A percentile compares a stretch with the other conserved stretches of the same genome.
Evolutionary conservation across 169 alveolate genomes (phyloP).

Genomic region (Toxoplasma gondii): DNA sequence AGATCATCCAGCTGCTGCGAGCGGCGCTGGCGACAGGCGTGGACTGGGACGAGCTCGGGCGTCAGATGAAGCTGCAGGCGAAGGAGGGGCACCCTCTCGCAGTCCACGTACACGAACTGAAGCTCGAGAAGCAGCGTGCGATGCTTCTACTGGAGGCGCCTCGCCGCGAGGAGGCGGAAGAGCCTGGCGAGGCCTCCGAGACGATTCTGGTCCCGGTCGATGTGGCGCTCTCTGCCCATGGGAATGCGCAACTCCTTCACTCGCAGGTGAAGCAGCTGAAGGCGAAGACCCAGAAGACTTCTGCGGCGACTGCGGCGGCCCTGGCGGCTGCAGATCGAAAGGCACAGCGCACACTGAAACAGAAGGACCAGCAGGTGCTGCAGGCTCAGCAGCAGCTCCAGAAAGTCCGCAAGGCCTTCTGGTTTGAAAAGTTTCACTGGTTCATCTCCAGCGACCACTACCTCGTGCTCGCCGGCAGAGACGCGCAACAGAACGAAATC

Average conservation of each 20-base stretch:
- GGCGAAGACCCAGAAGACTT: slow-evolving; percentile 27
- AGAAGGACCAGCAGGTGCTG: slow-evolving; percentile 56
- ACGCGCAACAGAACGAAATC: slow-evolving; percentile 95
- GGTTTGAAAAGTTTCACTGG: slow-evolving; percentile 99
- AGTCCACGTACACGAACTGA: slow-evolving; percentile 65
- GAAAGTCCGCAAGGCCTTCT: slow-evolving; percentile 84
- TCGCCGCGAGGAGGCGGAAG: neutral
- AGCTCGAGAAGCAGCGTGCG: slow-evolving; percentile 46
- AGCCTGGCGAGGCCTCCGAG: neutral
- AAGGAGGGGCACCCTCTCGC: slow-evolving; percentile 73
- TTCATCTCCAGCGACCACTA: slow-evolving; percentile 90
- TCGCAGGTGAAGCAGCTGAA: slow-evolving; percentile 58
- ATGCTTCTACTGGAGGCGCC: slow-evolving; percentile 48
- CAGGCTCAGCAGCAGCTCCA: slow-evolving; percentile 43
- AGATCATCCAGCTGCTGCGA: slow-evolving; percentile 64
- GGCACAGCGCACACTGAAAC: slow-evolving; percentile 59
- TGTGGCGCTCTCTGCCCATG: slow-evolving; percentile 63
- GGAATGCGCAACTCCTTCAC: slow-evolving; percentile 67
- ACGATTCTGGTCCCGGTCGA: slow-evolving; percentile 55
- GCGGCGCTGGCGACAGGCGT: slow-evolving; percentile 66
- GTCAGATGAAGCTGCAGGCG: slow-evolving; percentile 67
- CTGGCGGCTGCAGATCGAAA: slow-evolving; percentile 67
- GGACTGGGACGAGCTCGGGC: slow-evolving; percentile 68
- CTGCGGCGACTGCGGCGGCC: slow-evolving; percentile 49
- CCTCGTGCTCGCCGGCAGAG: slow-evolving; percentile 90